A percentile compares a stretch with the other conserved stretches of the same genome.
phyloP scores from a whole-genome alignment of 1,284 basidiomycete species.

The Meira nashicola region DNA sequence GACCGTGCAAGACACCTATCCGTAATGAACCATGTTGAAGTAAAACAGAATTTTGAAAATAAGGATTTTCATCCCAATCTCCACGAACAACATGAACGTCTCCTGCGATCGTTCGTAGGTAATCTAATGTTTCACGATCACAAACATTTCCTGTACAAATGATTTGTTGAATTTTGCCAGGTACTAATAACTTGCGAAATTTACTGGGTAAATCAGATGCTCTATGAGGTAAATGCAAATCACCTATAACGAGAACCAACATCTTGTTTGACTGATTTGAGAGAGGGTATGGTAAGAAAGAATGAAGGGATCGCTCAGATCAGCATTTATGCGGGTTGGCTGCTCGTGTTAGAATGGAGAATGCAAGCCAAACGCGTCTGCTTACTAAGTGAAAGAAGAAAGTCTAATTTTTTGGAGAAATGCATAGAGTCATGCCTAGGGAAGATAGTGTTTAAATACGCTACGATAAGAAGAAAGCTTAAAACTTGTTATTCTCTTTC shows the following conservation, averaged over 20 bases:
- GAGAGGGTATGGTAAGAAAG: too few species aligned
- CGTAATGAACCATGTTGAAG: slow-evolving; percentile 80
- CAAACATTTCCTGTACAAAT: slow-evolving; percentile 96
- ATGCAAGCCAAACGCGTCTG: too few species aligned
- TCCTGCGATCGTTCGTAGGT: slow-evolving; percentile 89
- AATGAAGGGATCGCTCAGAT: too few species aligned
- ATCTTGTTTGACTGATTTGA: not conserved
- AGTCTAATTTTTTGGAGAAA: too few species aligned
- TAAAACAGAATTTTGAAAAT: slow-evolving; percentile 76
- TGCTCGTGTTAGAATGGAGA: too few species aligned
- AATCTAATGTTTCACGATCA: slow-evolving; percentile 94
- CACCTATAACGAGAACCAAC: slow-evolving; percentile 21
- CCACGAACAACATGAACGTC: slow-evolving; percentile 89
- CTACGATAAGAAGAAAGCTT: too few species aligned
- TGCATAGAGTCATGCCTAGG: too few species aligned
- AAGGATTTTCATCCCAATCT: slow-evolving; percentile 83
- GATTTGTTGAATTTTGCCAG: slow-evolving; percentile 97
- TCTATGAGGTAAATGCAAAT: slow-evolving; percentile 47
- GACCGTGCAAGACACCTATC: slow-evolving; percentile 89
- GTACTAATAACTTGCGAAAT: slow-evolving; percentile 89
- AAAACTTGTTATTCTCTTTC: too few species aligned
- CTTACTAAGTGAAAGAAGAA: too few species aligned
- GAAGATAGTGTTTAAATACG: too few species aligned
- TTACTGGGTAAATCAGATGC: slow-evolving; percentile 85
- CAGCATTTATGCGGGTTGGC: too few species aligned